Base-by-base conservation (phyloP, 2,329 filamentous ascomycete genomes). In the Tolypocladium inflatum region DNA sequence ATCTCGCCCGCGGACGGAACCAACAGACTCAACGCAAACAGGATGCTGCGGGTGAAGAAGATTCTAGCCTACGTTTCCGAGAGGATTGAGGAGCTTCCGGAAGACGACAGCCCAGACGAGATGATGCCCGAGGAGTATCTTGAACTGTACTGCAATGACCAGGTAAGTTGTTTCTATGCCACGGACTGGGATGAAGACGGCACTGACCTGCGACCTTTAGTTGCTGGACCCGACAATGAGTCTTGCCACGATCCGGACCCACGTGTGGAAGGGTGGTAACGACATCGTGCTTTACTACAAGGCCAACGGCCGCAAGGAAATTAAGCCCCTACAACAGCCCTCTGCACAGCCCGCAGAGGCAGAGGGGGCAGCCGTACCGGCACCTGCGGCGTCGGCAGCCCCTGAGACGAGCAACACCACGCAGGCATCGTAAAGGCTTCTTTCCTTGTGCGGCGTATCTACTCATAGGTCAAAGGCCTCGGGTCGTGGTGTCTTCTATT, bases 31-130 rank as follows among this genome's bases (percentile, higher is more conserved):
- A 99, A 97, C 70, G 94, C 94, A 13, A 99, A 97, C 69, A 85
- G 93, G 57, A 97, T 99, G 94, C 80, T 99, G 55, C 84, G 94
- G 53, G 91, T 95, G 4, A 93, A 91, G 76, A 99, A 99, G 78
- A 94, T 99, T 26, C 76, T 97, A 59, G 85, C 86, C 0, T 99
- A 99, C 67, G 85, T 99, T 21, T 90, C 91, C 1, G 94, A 99
- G 73, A 83, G 92, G 57, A 93, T 99, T 59, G 93, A 97, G 65
- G 80, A 84, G 9, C 80, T 80, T n/a, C 76, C 81, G 0, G 79
- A 85, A 55, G 80, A 85, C 56, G 76, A 79, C 4, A 82, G 86
- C 55, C 76, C 80, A 11, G 76, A 84, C 56, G 78, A 77, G 19
- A 74, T 95, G 68, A 87, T 83, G 66, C 90, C 93, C 1, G 93